A percentile compares a stretch with the other conserved stretches of the same genome.
These are phyloP conservation scores for Taphrina wiesneri DNA, from an alignment of 1,139 yeast genomes.

Conservation along the genomic window DNA sequence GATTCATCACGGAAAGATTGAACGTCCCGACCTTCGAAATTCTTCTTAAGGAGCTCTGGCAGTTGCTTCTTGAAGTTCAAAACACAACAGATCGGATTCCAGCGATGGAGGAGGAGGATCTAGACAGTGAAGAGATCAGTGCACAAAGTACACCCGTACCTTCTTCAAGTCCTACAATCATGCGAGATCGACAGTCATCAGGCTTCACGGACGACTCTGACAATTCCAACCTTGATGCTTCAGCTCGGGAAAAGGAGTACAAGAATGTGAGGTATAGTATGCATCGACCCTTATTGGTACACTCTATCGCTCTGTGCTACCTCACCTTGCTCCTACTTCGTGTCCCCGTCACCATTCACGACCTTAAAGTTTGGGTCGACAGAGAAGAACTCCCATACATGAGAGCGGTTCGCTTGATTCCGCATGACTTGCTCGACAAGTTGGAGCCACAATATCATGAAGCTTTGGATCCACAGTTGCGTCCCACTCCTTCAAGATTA, in stretches of 20 bases:
- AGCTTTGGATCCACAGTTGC: conserved; percentile 15
- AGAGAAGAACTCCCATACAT: conserved; percentile 18
- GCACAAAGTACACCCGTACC: not conserved
- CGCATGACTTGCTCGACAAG: not conserved
- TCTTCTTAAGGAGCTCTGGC: conserved; percentile 21
- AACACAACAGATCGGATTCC: conserved; percentile 1
- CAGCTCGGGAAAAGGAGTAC: not conserved
- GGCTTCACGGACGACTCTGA: not conserved
- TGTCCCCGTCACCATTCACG: conserved; percentile 24
- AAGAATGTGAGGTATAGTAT: conserved; percentile 5
- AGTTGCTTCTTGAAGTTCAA: conserved; percentile 6
- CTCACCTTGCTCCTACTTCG: conserved; percentile 7
- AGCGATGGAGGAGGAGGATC: not conserved
- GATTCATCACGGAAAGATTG: conserved; percentile 3
- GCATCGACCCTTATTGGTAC: conserved; percentile 20
- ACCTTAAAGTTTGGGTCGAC: conserved; percentile 13
- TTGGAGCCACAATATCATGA: conserved; percentile 11
- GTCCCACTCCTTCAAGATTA: conserved; percentile 2
- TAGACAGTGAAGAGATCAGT: not conserved
- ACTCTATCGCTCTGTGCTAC: conserved; percentile 13
- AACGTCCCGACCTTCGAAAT: conserved; percentile 1
- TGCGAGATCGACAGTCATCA: not conserved
- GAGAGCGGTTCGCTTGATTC: conserved; percentile 6
- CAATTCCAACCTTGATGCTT: not conserved
- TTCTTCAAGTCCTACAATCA: not conserved